These are phyloP conservation scores for Blastobotrys muscicola DNA, from an alignment of 805 yeast species.

Conservation along the genomic window DNA sequence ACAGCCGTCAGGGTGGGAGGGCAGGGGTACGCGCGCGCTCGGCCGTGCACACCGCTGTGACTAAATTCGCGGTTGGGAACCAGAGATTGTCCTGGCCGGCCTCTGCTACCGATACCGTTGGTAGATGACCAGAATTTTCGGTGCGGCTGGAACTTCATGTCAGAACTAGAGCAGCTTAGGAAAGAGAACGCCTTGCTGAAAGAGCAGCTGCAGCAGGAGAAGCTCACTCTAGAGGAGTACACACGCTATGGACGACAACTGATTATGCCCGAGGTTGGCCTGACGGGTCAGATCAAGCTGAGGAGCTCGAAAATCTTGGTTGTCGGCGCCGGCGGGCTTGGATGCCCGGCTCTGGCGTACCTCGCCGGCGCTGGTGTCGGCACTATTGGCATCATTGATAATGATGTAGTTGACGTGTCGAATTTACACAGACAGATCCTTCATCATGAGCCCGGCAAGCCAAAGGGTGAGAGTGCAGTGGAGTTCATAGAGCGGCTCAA, in stretches of 20 bases:
- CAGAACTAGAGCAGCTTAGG: slow-evolving; percentile 2
- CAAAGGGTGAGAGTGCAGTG: slow-evolving; percentile 75
- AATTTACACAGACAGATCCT: slow-evolving; percentile 86
- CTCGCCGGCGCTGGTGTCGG: slow-evolving; percentile 82
- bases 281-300: slow-evolving; percentile 45
- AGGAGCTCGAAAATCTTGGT: slow-evolving; percentile 56
- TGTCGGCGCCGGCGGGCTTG: slow-evolving; percentile 95
- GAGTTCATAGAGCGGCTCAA: slow-evolving; percentile 44
- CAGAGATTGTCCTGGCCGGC: too few relatives aligned
- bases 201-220: slow-evolving; percentile 6
- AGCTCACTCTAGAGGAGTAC: slow-evolving; percentile 49
- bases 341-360: slow-evolving; percentile 83
- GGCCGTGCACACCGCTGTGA: too few relatives aligned
- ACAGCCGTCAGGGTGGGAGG: too few relatives aligned
- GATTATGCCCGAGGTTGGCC: slow-evolving; percentile 76
- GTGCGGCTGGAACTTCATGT: background rate
- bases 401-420: slow-evolving; percentile 73
- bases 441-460: slow-evolving; percentile 62
- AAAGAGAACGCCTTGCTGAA: slow-evolving; percentile 11
- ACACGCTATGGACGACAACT: slow-evolving; percentile 87
- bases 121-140: too few relatives aligned
- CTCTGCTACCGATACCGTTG: too few relatives aligned
- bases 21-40: too few relatives aligned
- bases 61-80: too few relatives aligned
- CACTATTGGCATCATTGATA: slow-evolving; percentile 73